Conservation (phyloP, 805 yeast species). For the Starmerella tilneyi region DNA sequence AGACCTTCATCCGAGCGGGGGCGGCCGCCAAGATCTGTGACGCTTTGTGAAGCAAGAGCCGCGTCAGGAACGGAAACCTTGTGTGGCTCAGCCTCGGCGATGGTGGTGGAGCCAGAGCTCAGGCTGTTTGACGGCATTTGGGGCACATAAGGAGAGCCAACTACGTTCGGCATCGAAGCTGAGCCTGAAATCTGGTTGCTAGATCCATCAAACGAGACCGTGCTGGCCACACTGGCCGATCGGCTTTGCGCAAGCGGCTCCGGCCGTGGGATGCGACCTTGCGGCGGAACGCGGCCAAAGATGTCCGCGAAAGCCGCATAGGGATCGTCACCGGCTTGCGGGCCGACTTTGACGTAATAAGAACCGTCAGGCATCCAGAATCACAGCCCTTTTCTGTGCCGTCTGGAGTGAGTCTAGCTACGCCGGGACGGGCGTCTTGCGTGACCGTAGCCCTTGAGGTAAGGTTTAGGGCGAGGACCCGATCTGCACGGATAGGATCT, state of each 20-base stretch:
- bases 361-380: conserved; percentile 15
- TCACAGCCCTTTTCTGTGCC: background rate
- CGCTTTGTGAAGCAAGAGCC: conserved; percentile 3
- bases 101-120: background rate
- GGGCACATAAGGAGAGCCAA: too few species aligned
- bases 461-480: background rate
- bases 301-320: conserved; percentile 31
- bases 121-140: background rate
- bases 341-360: conserved; percentile 2
- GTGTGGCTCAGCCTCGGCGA: conserved; percentile 4
- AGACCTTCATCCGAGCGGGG: conserved; percentile 12
- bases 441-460: conserved; percentile 6
- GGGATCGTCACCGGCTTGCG: conserved; percentile 13
- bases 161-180: conserved; percentile 14
- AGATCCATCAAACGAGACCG: background rate
- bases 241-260: conserved; percentile 8
- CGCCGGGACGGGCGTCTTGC: background rate
- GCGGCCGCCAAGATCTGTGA: conserved; percentile 5
- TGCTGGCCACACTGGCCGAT: conserved; percentile 11
- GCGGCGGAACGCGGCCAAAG: conserved; percentile 31
- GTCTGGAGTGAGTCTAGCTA: background rate
- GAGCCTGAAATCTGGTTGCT: background rate
- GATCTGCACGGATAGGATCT: background rate
- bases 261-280: conserved; percentile 25
- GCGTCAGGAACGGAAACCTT: too few species aligned